Evolutionary conservation across 129 eudicot genomes (phyloP).

Genomic region (Pittosporum tobira): DNA sequence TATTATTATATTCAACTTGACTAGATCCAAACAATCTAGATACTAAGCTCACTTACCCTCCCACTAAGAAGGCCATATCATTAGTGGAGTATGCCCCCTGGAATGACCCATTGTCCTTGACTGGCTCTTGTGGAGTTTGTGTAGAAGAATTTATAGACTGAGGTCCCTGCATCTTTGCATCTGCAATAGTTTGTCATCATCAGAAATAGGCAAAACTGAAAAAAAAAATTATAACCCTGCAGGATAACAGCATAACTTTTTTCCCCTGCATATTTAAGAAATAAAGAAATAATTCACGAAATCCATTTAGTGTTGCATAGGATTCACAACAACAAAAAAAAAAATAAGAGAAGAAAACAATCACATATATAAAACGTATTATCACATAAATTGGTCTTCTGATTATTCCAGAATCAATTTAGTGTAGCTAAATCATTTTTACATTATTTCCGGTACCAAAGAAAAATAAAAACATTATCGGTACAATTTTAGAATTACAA

Average conservation of each 20-base stretch:
- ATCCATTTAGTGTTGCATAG: background rate
- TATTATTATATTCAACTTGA: background rate
- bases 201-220: slow-evolving; percentile 11
- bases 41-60: slow-evolving; percentile 57
- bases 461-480: slow-evolving; percentile 10
- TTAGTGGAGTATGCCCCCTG: slow-evolving; percentile 38
- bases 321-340: slow-evolving; percentile 12
- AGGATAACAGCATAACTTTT: background rate
- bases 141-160: slow-evolving; percentile 26
- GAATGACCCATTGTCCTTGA: slow-evolving; percentile 26
- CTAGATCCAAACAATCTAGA: background rate
- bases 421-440: slow-evolving; percentile 17
- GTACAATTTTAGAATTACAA: slow-evolving; percentile 48
- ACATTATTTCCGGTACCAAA: slow-evolving; percentile 21
- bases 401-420: slow-evolving; percentile 8
- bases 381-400: slow-evolving; percentile 26
- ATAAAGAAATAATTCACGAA: background rate
- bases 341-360: slow-evolving; percentile 6
- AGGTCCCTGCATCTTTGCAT: slow-evolving; percentile 52
- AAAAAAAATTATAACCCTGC: background rate
- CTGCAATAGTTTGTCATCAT: slow-evolving; percentile 69
- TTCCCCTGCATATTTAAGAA: background rate
- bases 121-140: slow-evolving; percentile 21
- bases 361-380: slow-evolving; percentile 20
- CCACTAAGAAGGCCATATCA: slow-evolving; percentile 31